phyloP scores from a whole-genome alignment of 2,329 filamentous ascomycete species.

The Sclerotinia spermophila region DNA sequence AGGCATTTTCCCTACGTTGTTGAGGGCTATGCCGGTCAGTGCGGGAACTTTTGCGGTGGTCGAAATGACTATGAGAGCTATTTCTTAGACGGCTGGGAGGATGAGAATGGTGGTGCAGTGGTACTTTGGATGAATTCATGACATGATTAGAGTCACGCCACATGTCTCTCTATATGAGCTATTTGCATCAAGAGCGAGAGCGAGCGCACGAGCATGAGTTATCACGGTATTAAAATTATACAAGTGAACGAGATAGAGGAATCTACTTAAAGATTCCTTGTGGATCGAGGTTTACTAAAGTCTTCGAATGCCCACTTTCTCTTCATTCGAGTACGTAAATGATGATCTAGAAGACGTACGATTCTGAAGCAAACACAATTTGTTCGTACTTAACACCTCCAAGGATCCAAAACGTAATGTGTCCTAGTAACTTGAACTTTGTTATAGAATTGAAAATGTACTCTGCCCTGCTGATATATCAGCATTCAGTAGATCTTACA shows the following conservation, averaged over 20 bases:
- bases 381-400: neutral
- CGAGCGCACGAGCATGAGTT: neutral
- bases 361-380: neutral
- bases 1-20: slow-evolving; percentile 82
- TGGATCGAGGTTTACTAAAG: neutral
- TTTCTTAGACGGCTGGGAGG: slow-evolving; percentile 41
- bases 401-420: too few species aligned
- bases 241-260: neutral
- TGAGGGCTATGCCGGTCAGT: slow-evolving; percentile 95
- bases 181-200: neutral
- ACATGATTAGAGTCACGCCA: neutral
- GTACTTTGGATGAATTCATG: neutral
- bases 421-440: too few species aligned
- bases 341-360: neutral
- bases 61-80: slow-evolving; percentile 61
- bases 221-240: neutral
- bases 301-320: neutral
- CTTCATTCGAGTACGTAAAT: neutral
- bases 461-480: too few species aligned
- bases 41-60: slow-evolving; percentile 94
- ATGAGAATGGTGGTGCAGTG: neutral
- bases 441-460: too few species aligned
- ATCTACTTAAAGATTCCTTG: neutral
- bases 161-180: neutral
- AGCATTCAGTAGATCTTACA: too few species aligned